These are phyloP conservation scores for Cystofilobasidium macerans DNA, from an alignment of 768 basidiomycete species.

Conservation along the genomic window DNA sequence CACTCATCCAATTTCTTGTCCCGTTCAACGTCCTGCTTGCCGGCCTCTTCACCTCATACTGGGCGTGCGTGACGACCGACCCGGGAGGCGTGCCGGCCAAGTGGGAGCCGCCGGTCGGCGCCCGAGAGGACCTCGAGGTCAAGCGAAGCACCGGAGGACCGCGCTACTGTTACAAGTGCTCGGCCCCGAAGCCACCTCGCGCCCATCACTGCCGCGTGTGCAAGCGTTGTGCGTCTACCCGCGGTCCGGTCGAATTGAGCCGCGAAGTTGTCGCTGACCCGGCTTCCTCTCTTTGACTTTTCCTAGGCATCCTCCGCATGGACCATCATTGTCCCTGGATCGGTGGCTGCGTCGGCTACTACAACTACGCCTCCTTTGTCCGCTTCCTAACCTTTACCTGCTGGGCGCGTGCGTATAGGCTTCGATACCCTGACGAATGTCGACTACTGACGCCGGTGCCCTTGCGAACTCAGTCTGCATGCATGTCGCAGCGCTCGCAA, in stretches of 20 bases:
- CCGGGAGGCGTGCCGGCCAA: conserved; percentile 66
- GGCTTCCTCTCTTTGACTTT: too few species aligned
- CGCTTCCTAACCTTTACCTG: conserved; percentile 90
- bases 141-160: conserved; percentile 76
- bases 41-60: conserved; percentile 80
- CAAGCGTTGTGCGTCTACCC: too few species aligned
- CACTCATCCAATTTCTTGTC: conserved; percentile 60
- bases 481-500: conserved; percentile 5
- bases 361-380: conserved; percentile 66
- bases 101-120: conserved; percentile 65
- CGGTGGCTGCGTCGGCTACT: conserved; percentile 63
- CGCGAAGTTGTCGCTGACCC: too few species aligned
- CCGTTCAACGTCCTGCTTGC: conserved; percentile 79
- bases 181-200: conserved; percentile 71
- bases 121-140: conserved; percentile 68
- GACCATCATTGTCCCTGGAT: conserved; percentile 46
- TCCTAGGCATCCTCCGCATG: conserved; percentile 82
- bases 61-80: conserved; percentile 65
- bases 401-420: conserved; percentile 54
- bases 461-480: conserved; percentile 1
- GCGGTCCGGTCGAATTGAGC: too few species aligned
- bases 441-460: too few species aligned
- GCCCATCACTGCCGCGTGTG: conserved; percentile 90
- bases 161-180: conserved; percentile 76
- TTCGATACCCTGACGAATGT: too few species aligned